Base-by-base conservation (phyloP, 2,329 filamentous ascomycete species). In the Sclerotiophoma versabilis region DNA sequence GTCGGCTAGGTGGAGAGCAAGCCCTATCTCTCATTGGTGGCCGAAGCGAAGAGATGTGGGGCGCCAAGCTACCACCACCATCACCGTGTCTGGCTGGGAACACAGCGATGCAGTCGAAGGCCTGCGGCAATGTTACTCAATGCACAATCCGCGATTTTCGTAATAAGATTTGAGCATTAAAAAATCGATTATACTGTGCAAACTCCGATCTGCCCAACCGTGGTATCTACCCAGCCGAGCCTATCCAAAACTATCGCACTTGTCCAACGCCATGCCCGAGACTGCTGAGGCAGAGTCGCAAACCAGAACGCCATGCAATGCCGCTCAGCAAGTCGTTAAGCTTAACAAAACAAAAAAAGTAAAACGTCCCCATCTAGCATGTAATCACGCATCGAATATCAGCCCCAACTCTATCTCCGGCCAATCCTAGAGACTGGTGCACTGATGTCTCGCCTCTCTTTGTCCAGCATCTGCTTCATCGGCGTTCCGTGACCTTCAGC, bases 401-500 rank as follows among this genome's bases (percentile, higher is more conserved):
- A 49, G 48, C 33, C 47, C 38, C 34, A 29, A 30, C 47, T 49
- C 47, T 63, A 70, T 58, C 60, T 63, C 27, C 69, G 64, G 39
- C 51, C 46, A 23, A 67, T 54, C 34, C 69, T 64, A 9, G 66
- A 62, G 9, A 73, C 71, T 23, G 79, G 79, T 39, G 79, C 79
- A 58, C 77, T 80, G 57, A 80, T 76, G 60, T 81, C 79, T 49
- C 79, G 71, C 48, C 79, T 71, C 42, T 76, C 75, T 48, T 70
- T 74, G 57, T 81, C 77, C 32, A 84, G 70, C 80, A 84, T 83
- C 71, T 83, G 81, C 74, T 83, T 85, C 57, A 80, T 78, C 9
- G 86, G 86, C 33, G 87, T 89, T 55, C 82, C 77, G 5, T 84
- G 82, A 2, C 84, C 85, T 46, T 85, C 81, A 4, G 86, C 86